These are phyloP conservation scores for Cymbidium sinense DNA, from an alignment of 106 monocot genomes.

Conservation along the genomic window DNA sequence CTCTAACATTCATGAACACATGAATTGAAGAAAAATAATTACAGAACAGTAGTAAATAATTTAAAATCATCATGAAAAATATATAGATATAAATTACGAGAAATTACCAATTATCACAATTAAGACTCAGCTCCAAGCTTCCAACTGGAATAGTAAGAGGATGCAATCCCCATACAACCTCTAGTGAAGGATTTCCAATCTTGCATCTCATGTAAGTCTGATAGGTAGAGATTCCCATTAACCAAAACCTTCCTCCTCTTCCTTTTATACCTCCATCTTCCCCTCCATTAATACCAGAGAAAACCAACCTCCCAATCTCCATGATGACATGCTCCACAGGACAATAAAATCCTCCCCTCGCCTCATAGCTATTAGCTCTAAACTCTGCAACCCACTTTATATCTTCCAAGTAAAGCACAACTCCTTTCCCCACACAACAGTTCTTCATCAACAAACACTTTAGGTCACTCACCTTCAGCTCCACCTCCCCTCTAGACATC, in stretches of 20 bases:
- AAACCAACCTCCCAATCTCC: constrained; percentile 68
- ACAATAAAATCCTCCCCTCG: constrained; percentile 47
- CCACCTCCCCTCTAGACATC: constrained; percentile 65
- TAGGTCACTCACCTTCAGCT: constrained; percentile 72
- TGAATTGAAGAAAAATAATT: neutral
- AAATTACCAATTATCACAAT: constrained; percentile 34
- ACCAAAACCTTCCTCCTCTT: constrained; percentile 41
- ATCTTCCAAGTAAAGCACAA: constrained; percentile 73
- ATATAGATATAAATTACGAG: neutral
- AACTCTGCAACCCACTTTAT: constrained; percentile 83
- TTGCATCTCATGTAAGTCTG: constrained; percentile 60
- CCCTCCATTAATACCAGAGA: constrained; percentile 3
- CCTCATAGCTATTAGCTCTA: constrained; percentile 28
- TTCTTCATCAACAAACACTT: constrained; percentile 48
- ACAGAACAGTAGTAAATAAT: neutral
- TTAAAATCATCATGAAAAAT: neutral
- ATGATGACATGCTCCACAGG: constrained; percentile 77
- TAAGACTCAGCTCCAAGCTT: constrained; percentile 51
- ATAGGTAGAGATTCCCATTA: constrained; percentile 52
- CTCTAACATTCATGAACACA: neutral
- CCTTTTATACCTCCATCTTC: neutral
- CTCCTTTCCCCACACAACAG: constrained; percentile 50
- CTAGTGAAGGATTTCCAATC: constrained; percentile 50
- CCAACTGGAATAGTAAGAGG: constrained; percentile 42
- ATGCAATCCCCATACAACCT: constrained; percentile 48